These are phyloP conservation scores for Adiantum capillusveneris DNA, from an alignment of 75 land plant genomes.

Conservation along the genomic window DNA sequence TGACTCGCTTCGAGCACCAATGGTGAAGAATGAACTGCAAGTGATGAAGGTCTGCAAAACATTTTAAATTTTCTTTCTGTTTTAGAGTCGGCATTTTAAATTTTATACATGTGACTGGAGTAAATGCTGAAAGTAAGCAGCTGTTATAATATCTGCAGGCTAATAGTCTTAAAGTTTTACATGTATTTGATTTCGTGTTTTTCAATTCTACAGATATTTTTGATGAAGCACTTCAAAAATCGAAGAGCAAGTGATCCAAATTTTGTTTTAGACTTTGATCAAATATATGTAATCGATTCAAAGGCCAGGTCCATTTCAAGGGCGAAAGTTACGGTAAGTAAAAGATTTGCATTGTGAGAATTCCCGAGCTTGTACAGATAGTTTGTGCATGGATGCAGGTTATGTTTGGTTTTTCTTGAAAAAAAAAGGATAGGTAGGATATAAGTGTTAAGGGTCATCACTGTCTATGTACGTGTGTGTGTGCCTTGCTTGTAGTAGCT, in stretches of 20 bases:
- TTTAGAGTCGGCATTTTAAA: no score
- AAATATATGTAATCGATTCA: constrained; percentile 89
- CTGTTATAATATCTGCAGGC: background rate
- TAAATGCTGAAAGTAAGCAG: no score
- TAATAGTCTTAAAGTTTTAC: background rate
- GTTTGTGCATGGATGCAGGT: no score
- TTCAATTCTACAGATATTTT: constrained; percentile 78
- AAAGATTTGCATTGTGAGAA: no score
- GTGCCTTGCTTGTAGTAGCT: no score
- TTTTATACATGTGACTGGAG: no score
- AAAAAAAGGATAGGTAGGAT: no score
- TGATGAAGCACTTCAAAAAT: constrained; percentile 84
- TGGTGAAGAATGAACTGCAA: constrained; percentile 59
- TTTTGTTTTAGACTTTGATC: constrained; percentile 89
- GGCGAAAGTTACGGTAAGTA: constrained; percentile 79
- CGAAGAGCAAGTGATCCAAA: constrained; percentile 53
- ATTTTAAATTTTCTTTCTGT: background rate
- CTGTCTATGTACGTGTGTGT: no score
- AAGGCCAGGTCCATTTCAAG: constrained; percentile 73
- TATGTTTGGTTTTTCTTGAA: no score
- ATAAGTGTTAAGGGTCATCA: no score
- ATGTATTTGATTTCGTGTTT: background rate
- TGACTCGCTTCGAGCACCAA: constrained; percentile 72
- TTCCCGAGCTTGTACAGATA: no score
- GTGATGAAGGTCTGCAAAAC: constrained; percentile 40